A percentile compares a stretch with the other conserved stretches of the same genome.
These are phyloP conservation scores for Trichoderma koningii DNA, from an alignment of 2,329 filamentous ascomycete species.

Conservation along the genomic window DNA sequence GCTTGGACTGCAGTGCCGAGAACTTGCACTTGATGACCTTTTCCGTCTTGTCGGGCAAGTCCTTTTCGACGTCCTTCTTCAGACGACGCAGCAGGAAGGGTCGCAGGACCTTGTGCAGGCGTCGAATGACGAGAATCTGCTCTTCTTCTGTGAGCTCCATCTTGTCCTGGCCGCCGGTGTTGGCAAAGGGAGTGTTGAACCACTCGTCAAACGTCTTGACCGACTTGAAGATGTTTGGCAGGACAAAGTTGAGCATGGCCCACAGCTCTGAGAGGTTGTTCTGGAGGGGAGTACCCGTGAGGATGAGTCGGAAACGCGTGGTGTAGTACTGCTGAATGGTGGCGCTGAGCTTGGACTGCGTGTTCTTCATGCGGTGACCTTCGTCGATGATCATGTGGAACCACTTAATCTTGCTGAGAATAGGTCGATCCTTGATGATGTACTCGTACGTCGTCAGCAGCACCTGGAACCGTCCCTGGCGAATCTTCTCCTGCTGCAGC, in stretches of 20 bases:
- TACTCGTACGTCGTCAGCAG: constrained; percentile 98
- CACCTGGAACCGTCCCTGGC: constrained; percentile 93
- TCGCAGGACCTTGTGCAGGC: constrained; percentile 94
- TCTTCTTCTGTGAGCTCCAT: constrained; percentile 99
- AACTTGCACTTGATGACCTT: constrained; percentile 99
- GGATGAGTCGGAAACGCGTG: constrained; percentile 91
- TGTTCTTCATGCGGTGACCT: constrained; percentile 99
- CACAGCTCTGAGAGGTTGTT: constrained; percentile 96
- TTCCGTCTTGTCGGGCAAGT: constrained; percentile 97
- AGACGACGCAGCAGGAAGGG: constrained; percentile 97
- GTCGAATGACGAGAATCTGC: constrained; percentile 94
- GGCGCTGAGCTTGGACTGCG: constrained; percentile 90
- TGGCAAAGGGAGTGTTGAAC: constrained; percentile 99
- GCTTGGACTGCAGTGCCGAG: constrained; percentile 85
- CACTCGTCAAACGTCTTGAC: constrained; percentile 98
- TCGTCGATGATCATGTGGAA: constrained; percentile 99
- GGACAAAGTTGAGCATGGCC: constrained; percentile 97
- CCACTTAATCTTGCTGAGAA: constrained; percentile 99
- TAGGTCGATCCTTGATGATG: constrained; percentile 96
- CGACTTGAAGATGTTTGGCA: constrained; percentile 98
- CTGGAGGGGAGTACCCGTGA: constrained; percentile 95
- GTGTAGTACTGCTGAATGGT: constrained; percentile 95
- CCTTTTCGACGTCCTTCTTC: constrained; percentile 99
- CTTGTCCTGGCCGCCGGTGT: constrained; percentile 96
- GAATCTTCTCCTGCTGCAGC: constrained; percentile 88